Conservation (phyloP, 768 basidiomycete genomes). For the Dentipellis fragilis region DNA sequence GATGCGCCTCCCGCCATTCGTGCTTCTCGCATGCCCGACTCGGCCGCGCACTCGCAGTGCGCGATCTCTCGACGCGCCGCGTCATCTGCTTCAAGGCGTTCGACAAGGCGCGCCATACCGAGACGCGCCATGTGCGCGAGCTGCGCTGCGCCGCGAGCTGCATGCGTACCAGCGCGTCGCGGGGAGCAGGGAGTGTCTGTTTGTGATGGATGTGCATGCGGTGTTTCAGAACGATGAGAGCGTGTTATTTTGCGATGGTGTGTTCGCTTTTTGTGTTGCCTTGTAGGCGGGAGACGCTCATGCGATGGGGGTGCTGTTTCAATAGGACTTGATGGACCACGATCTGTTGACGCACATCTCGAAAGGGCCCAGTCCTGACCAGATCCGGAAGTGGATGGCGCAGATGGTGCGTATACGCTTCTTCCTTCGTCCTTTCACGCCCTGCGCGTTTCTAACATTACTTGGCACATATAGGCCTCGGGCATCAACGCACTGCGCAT, state of each 20-base stretch:
- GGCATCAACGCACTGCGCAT: constrained; percentile 12
- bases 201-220: constrained; percentile 13
- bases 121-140: constrained; percentile 7
- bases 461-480: constrained; percentile 1
- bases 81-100: constrained; percentile 11
- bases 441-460: neutral
- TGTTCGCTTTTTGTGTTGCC: neutral
- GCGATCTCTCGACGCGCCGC: constrained; percentile 10
- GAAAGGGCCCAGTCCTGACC: constrained; percentile 2
- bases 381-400: constrained; percentile 10
- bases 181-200: constrained; percentile 10
- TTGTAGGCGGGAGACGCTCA: neutral
- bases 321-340: constrained; percentile 12
- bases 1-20: no score
- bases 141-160: constrained; percentile 10
- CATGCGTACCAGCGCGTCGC: constrained; percentile 14
- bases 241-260: constrained; percentile 13
- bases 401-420: constrained; percentile 9
- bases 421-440: no score
- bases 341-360: constrained; percentile 10
- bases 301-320: no score
- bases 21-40: neutral
- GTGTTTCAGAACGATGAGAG: constrained; percentile 10
- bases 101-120: constrained; percentile 1
- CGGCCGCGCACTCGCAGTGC: constrained; percentile 11